Percentiles rank a stretch among this genome's conserved stretches.
Conservation (phyloP, 192 early-diverging fungal species). For the Thamnidium elegans region DNA sequence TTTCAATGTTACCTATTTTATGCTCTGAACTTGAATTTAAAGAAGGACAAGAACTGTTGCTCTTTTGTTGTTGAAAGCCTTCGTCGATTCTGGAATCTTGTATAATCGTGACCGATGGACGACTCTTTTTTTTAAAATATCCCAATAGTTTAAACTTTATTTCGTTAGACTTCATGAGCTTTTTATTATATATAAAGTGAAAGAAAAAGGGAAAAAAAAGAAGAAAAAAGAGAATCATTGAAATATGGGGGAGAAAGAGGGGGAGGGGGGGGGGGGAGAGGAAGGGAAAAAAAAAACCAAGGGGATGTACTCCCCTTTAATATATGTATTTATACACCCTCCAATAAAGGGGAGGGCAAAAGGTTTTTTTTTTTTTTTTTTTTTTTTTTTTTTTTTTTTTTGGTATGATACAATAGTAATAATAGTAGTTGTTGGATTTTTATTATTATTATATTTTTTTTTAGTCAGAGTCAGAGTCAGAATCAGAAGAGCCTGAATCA, state of each 20-base stretch:
- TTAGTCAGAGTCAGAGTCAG: too few species aligned
- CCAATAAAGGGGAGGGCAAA: not conserved
- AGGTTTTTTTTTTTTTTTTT: not conserved
- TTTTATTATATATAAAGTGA: not conserved
- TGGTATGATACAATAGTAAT: not conserved
- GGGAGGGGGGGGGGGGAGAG: too few species aligned
- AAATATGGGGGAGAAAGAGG: conserved; percentile 2
- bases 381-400: not conserved
- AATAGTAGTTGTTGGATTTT: not conserved
- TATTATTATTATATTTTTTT: too few species aligned
- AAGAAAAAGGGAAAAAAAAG: not conserved
- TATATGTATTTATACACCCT: not conserved
- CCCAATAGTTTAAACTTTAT: not conserved
- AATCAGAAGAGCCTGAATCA: too few species aligned
- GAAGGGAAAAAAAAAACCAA: not conserved
- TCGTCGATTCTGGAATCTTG: conserved; percentile 13
- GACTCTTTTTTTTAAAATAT: not conserved
- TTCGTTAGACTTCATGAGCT: conserved; percentile 1
- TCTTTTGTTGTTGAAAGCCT: conserved; percentile 10
- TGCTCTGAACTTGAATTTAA: not conserved
- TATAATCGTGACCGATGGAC: not conserved
- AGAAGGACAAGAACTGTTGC: not conserved
- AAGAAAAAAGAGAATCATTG: not conserved
- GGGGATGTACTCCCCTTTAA: not conserved
- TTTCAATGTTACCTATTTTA: not conserved